A percentile compares a stretch with the other conserved stretches of the same genome.
phyloP scores from a whole-genome alignment of 768 basidiomycete genomes.

The Amanita molliuscula region DNA sequence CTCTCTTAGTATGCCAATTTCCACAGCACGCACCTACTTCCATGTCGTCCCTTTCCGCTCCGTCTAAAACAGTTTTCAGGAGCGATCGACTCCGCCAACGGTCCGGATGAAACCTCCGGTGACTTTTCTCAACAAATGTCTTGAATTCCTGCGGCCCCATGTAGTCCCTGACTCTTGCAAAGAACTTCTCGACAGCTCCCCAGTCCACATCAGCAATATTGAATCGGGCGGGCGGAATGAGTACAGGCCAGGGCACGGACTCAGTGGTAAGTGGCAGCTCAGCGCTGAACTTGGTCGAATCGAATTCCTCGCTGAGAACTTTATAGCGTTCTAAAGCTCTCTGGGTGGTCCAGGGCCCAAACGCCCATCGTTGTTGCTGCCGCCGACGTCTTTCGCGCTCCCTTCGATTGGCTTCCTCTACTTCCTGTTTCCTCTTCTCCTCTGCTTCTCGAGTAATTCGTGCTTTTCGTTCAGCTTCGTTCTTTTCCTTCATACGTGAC shows the following conservation, averaged over 20 bases:
- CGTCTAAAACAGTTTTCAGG: constrained; percentile 46
- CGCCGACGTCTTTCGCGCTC: constrained; percentile 32
- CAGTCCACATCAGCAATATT: constrained; percentile 61
- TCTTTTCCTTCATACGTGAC: background rate
- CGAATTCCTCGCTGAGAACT: constrained; percentile 50
- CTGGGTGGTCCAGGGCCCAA: constrained; percentile 50
- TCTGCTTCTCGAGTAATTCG: constrained; percentile 17
- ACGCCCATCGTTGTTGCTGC: constrained; percentile 41
- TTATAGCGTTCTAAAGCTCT: constrained; percentile 68
- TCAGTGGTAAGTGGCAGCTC: constrained; percentile 47
- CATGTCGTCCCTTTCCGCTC: constrained; percentile 43
- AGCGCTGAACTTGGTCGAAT: constrained; percentile 43
- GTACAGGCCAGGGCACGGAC: constrained; percentile 68
- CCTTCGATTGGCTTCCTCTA: constrained; percentile 26
- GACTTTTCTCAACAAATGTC: constrained; percentile 55
- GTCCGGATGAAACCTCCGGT: constrained; percentile 73
- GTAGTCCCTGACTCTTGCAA: constrained; percentile 36
- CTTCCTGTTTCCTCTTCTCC: constrained; percentile 13
- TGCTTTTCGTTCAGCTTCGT: constrained; percentile 4
- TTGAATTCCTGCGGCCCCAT: constrained; percentile 57
- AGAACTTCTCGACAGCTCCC: constrained; percentile 64
- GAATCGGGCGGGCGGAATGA: constrained; percentile 40
- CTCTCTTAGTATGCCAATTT: too few relatives aligned
- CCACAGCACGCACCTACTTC: constrained; percentile 46
- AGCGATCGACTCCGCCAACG: constrained; percentile 64